Base-by-base conservation (phyloP, 768 basidiomycete genomes). In the Cystofilobasidium bisporidii region DNA sequence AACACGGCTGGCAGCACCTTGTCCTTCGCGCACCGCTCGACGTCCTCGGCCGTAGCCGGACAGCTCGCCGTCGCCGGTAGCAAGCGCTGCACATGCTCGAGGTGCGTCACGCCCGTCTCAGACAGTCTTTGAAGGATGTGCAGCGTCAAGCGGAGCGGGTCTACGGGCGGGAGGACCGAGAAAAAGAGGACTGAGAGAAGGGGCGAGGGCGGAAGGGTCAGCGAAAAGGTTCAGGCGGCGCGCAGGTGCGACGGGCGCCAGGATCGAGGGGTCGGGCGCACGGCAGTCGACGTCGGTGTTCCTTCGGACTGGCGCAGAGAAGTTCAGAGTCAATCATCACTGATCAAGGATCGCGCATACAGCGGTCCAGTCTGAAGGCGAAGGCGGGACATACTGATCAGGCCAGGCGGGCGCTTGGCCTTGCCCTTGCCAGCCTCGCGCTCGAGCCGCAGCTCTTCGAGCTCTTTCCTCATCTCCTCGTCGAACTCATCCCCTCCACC, bases 371-470 rank as follows among this genome's bases (percentile, higher is more conserved):
- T n/a, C n/a, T n/a, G n/a, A n/a, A 36, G 36, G 36, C 3, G 53
- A 56, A 26, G 30, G n/a, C n/a, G 26, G 30, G 30, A 56, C 53
- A 30, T 17, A 56, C 53, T 32, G 53, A 56, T 32, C 28, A 56
- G 53, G 8, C 8, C 6, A 26, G 53, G 53, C 30, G 53, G 53
- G 5, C 53, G 53, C 28, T 32, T 56, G 8, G 14, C 48, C 11
- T 59, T 59, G 53, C 32, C 58, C 24, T 56, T 61, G 63, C 80
- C 82, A 72, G 84, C 83, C 71, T 77, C 80, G 70, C 81, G 82
- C 22, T 87, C 85, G 28, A 81, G 81, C 76, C 88, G 88, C 74
- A 91, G 82, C 0, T 83, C 80, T 38, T 82, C 84, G 1, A 91
- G 79, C 75, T 91, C 89, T 59, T 81, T 85, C 15, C 83, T 83